phyloP scores from a whole-genome alignment of 768 basidiomycete genomes.

The Lactifluus hygrophoroides region DNA sequence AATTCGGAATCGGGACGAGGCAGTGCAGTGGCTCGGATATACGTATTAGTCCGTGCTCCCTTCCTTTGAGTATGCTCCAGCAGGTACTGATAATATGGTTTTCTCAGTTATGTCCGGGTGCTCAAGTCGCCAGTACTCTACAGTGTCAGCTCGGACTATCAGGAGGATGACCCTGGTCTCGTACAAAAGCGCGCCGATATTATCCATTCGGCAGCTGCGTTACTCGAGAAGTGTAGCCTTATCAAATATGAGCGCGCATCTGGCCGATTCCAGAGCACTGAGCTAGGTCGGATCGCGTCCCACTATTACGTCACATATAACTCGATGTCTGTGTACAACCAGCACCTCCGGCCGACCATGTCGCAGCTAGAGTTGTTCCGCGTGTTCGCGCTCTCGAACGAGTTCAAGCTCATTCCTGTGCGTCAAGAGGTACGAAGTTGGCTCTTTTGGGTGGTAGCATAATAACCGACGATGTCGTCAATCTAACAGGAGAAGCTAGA shows the following conservation, averaged over 20 bases:
- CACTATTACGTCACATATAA: slow-evolving; percentile 93
- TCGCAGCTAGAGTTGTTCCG: slow-evolving; percentile 85
- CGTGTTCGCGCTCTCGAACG: slow-evolving; percentile 91
- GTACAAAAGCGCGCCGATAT: slow-evolving; percentile 95
- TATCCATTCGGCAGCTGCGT: slow-evolving; percentile 82
- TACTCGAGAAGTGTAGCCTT: slow-evolving; percentile 90
- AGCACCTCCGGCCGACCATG: slow-evolving; percentile 85
- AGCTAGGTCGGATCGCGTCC: slow-evolving; percentile 88
- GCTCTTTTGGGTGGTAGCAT: neutral
- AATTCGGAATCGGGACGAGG: slow-evolving; percentile 91
- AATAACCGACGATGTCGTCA: neutral
- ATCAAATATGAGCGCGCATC: slow-evolving; percentile 88
- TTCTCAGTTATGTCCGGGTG: slow-evolving; percentile 84
- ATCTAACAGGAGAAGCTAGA: slow-evolving; percentile 69
- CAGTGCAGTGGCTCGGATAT: slow-evolving; percentile 95
- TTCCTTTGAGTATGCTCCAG: neutral
- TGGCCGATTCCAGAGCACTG: slow-evolving; percentile 87
- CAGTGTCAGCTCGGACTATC: slow-evolving; percentile 82
- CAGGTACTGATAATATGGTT: slow-evolving; percentile 18
- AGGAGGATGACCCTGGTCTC: slow-evolving; percentile 72
- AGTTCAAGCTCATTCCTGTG: slow-evolving; percentile 88
- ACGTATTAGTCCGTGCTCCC: slow-evolving; percentile 52
- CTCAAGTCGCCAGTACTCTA: slow-evolving; percentile 83
- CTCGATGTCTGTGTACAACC: slow-evolving; percentile 96
- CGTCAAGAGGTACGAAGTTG: slow-evolving; percentile 46